phyloP scores from a whole-genome alignment of 306 rosid species.

The Dryas octopetala region DNA sequence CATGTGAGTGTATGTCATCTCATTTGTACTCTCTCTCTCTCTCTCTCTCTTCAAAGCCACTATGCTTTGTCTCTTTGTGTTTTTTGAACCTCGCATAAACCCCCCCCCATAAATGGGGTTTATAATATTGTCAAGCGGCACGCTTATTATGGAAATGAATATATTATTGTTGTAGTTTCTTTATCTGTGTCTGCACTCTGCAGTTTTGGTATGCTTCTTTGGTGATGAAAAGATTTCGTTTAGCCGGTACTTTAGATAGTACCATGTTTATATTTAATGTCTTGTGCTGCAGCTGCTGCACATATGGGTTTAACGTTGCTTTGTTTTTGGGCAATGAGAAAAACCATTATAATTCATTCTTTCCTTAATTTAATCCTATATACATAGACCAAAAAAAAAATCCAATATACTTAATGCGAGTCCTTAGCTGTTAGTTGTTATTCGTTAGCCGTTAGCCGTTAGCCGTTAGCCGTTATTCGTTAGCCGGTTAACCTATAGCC shows the following conservation, averaged over 20 bases:
- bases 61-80: constrained; percentile 40
- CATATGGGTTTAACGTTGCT: no score
- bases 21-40: constrained; percentile 13
- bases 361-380: no score
- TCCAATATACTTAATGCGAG: no score
- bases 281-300: not conserved
- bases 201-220: not conserved
- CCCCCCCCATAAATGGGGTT: constrained; percentile 9
- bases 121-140: not conserved
- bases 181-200: not conserved
- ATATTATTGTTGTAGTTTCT: not conserved
- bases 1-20: constrained; percentile 45
- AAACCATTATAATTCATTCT: no score
- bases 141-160: not conserved
- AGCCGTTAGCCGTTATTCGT: no score
- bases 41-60: constrained; percentile 23
- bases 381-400: no score
- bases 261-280: not conserved
- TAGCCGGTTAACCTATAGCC: no score
- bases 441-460: no score
- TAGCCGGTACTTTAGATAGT: not conserved
- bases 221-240: not conserved
- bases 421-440: no score
- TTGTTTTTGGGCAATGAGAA: no score
- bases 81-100: constrained; percentile 15